Base-by-base conservation (phyloP, 2,329 filamentous ascomycete genomes). In the Diaporthe sp. region DNA sequence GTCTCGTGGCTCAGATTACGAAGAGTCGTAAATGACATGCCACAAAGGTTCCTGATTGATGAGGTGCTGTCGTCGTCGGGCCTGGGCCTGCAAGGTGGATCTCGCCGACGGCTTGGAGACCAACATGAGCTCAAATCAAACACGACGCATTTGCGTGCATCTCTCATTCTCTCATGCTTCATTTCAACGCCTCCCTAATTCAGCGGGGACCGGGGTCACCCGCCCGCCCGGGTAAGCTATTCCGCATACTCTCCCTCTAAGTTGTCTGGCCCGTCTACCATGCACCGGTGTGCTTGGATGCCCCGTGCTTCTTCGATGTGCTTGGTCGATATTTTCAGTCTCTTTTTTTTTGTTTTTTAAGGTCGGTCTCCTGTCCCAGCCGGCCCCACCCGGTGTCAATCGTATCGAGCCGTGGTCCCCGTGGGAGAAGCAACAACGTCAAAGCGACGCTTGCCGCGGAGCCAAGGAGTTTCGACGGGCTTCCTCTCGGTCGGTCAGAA, bases 101-200 rank as follows among this genome's bases (percentile, higher is more conserved):
- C 71, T 55, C 47, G 47, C 71, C 58, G 70, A 34, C 58, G 57
- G 53, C 49, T 63, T 28, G 49, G 37, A 31, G 61, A 34, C 71
- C 47, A 63, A 73, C 58, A 20, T 65, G 58, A 37, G 58, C 17
- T 57, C 71, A 73, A 73, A 73, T 65, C 71, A 65, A 65, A 73
- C 71, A 73, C 60, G 58, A 65, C 71, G 58, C 49, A 65, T 65
- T 37, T 73, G 42, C 42, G 58, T 73, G 47, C 71, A 47, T 65
- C 47, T 65, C 25, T 65, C 20, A 9, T 17, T 15, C 31, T 47
- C 71, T 73, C 58, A 65, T 73, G 47, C 51, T 55, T 71, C 53
- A 70, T 70, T 55, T 70, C 65, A 70, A 65, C 39, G 51, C 71
- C 55, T 44, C 58, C 71, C 71, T 53, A 44, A 53, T 73, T 37